phyloP scores from a whole-genome alignment of 1,284 basidiomycete species.

The Ganoderma resinaceum region DNA sequence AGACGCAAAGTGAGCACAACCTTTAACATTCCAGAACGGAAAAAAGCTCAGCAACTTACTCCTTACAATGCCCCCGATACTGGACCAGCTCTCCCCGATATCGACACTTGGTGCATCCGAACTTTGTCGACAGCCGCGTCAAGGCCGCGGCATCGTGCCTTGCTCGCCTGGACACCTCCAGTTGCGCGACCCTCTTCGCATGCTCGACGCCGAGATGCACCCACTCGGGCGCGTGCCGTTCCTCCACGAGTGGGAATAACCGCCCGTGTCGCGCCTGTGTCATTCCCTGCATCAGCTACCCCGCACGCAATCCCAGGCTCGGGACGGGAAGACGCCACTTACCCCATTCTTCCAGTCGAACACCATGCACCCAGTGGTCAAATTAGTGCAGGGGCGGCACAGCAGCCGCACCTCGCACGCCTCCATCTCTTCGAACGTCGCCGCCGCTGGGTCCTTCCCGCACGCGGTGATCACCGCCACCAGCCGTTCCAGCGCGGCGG shows the following conservation, averaged over 20 bases:
- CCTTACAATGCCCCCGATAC: background rate
- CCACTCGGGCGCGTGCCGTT: background rate
- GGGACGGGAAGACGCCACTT: background rate
- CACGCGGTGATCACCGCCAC: slow-evolving; percentile 43
- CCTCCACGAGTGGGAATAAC: background rate
- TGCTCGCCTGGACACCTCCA: background rate
- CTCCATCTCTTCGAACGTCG: slow-evolving; percentile 55
- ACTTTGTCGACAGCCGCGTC: background rate
- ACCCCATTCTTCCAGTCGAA: slow-evolving; percentile 19
- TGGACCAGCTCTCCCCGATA: background rate
- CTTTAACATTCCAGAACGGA: background rate
- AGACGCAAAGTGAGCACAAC: background rate
- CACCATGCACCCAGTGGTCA: background rate
- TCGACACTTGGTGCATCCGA: slow-evolving; percentile 11
- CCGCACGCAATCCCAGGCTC: background rate
- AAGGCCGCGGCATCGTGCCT: slow-evolving; percentile 3
- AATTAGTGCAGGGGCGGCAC: background rate
- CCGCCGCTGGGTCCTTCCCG: slow-evolving; percentile 47
- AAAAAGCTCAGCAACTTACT: background rate
- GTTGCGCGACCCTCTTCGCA: background rate
- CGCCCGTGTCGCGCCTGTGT: background rate
- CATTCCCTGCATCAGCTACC: background rate
- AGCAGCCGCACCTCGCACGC: slow-evolving; percentile 40
- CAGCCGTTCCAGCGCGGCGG: slow-evolving; percentile 29
- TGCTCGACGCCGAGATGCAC: background rate